phyloP scores from a whole-genome alignment of 495 filamentous ascomycete species.

The Daldinia decipiens region DNA sequence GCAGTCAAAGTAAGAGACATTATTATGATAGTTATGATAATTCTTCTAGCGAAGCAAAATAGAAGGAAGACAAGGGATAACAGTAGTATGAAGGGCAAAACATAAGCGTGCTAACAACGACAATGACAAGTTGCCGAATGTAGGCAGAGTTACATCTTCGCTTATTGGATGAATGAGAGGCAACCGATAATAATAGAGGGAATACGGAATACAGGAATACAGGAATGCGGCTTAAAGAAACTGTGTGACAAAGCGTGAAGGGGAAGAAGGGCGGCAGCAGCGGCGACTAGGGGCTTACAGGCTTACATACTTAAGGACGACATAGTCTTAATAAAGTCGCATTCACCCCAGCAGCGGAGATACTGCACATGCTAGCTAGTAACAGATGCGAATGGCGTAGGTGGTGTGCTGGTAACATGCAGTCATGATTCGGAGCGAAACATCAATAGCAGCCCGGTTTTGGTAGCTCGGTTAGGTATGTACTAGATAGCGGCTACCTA shows the following conservation, averaged over 20 bases:
- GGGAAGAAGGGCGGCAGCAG: conserved; percentile 5
- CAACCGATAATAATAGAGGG: conserved; percentile 3
- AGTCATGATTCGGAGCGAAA: conserved; percentile 43
- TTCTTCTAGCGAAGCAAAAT: conserved; percentile 16
- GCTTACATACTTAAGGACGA: conserved; percentile 50
- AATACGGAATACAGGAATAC: neutral
- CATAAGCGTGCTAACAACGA: conserved; percentile 22
- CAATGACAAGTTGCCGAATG: conserved; percentile 33
- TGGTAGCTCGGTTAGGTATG: neutral
- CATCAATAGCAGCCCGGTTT: conserved; percentile 12
- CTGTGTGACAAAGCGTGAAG: neutral
- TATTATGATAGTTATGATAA: conserved; percentile 24
- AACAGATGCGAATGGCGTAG: conserved; percentile 34
- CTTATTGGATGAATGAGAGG: conserved; percentile 31
- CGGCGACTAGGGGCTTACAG: conserved; percentile 13
- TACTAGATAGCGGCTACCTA: conserved; percentile 9
- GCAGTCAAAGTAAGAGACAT: conserved; percentile 35
- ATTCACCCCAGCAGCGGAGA: conserved; percentile 42
- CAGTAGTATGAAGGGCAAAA: neutral
- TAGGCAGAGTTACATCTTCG: conserved; percentile 36
- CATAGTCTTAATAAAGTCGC: conserved; percentile 46
- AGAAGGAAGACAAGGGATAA: neutral
- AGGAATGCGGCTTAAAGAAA: conserved; percentile 42
- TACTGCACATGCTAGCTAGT: conserved; percentile 37
- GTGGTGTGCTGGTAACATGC: conserved; percentile 41